A percentile compares a stretch with the other conserved stretches of the same genome.
These are phyloP conservation scores for Lasiodiplodia hormozganensis DNA, from an alignment of 2,329 filamentous ascomycete genomes.

Conservation along the genomic window DNA sequence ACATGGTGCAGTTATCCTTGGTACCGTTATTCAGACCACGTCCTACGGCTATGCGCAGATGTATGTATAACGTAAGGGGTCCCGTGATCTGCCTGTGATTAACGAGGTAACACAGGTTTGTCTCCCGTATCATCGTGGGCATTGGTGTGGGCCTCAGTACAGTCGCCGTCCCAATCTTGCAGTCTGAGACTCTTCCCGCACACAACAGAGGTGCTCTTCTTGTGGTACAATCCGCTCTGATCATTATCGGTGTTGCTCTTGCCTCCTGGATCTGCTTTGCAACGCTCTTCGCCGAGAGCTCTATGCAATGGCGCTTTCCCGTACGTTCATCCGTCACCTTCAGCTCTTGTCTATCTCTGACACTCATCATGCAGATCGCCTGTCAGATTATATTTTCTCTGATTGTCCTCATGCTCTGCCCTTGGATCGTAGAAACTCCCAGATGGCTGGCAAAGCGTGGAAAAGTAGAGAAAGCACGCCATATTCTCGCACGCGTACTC, in stretches of 20 bases:
- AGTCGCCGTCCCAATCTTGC: slow-evolving; percentile 60
- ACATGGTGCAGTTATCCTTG: slow-evolving; percentile 48
- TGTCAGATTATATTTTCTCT: slow-evolving; percentile 59
- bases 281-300: slow-evolving; percentile 45
- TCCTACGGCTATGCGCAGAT: slow-evolving; percentile 55
- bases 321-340: not conserved
- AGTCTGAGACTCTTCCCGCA: slow-evolving; percentile 59
- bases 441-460: slow-evolving; percentile 44
- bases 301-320: slow-evolving; percentile 53
- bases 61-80: slow-evolving; percentile 47
- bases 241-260: slow-evolving; percentile 58
- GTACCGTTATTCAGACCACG: slow-evolving; percentile 56
- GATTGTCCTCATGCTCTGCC: slow-evolving; percentile 51
- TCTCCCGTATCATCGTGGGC: slow-evolving; percentile 59
- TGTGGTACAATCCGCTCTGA: slow-evolving; percentile 61
- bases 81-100: not conserved
- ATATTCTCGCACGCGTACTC: slow-evolving; percentile 57
- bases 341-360: no score
- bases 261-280: slow-evolving; percentile 60
- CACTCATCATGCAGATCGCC: slow-evolving; percentile 47
- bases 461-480: slow-evolving; percentile 55
- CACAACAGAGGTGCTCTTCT: slow-evolving; percentile 66
- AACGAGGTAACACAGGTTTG: slow-evolving; percentile 34
- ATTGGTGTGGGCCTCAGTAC: slow-evolving; percentile 63
- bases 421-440: slow-evolving; percentile 39